These are phyloP conservation scores for Mycena amicta DNA, from an alignment of 768 basidiomycete genomes.

Conservation along the genomic window DNA sequence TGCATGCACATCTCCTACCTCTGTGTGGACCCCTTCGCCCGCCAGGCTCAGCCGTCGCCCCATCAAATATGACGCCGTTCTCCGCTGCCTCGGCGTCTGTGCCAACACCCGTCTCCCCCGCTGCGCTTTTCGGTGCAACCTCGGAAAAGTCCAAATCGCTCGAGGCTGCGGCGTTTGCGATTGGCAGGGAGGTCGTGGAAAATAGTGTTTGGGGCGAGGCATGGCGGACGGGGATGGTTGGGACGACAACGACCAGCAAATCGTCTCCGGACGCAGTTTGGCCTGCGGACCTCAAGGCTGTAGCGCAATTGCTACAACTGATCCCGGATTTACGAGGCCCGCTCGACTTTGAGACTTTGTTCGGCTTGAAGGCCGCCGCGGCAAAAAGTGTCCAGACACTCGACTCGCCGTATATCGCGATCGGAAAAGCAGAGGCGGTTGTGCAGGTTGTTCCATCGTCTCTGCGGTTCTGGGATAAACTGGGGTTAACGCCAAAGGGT, in stretches of 20 bases:
- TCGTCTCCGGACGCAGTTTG: slow-evolving; percentile 45
- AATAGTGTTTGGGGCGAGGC: slow-evolving; percentile 69
- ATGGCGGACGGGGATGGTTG: slow-evolving; percentile 51
- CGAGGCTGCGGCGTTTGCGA: slow-evolving; percentile 63
- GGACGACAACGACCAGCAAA: slow-evolving; percentile 21
- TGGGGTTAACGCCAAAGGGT: slow-evolving; percentile 69
- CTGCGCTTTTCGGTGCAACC: slow-evolving; percentile 62
- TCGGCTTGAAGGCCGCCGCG: slow-evolving; percentile 29
- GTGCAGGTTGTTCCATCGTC: slow-evolving; percentile 73
- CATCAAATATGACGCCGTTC: slow-evolving; percentile 41
- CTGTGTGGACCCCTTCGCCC: slow-evolving; percentile 62
- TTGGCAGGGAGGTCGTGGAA: slow-evolving; percentile 74
- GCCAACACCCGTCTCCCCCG: slow-evolving; percentile 85
- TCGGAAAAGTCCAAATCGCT: slow-evolving; percentile 69
- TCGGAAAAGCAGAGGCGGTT: slow-evolving; percentile 68
- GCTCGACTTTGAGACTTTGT: slow-evolving; percentile 47
- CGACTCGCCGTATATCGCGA: slow-evolving; percentile 60
- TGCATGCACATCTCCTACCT: slow-evolving; percentile 63
- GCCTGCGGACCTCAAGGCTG: slow-evolving; percentile 56
- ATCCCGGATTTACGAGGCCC: slow-evolving; percentile 43
- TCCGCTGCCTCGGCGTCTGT: slow-evolving; percentile 47
- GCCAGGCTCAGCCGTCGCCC: slow-evolving; percentile 53
- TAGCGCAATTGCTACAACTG: slow-evolving; percentile 44
- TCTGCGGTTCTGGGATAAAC: slow-evolving; percentile 83
- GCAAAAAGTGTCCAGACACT: slow-evolving; percentile 31